Conservation (phyloP, 2,329 filamentous ascomycete species). For the Cyphellophora europaea region DNA sequence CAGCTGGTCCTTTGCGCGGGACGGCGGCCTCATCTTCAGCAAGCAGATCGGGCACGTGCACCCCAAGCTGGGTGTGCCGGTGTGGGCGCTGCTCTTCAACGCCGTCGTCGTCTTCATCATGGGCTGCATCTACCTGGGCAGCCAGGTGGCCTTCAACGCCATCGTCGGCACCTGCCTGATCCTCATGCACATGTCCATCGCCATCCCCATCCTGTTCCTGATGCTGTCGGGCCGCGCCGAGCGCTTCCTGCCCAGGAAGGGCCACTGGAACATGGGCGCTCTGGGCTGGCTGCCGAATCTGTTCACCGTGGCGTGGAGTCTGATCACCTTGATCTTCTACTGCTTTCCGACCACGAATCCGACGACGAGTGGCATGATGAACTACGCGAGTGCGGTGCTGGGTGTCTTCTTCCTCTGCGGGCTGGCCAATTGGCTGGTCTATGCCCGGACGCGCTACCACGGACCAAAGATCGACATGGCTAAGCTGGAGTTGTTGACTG, state of each 20-base stretch:
- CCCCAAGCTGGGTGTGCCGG: slow-evolving; percentile 16
- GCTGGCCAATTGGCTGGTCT: slow-evolving; percentile 16
- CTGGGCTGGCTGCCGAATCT: slow-evolving; percentile 23
- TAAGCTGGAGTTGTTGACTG: too few species aligned
- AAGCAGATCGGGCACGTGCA: slow-evolving; percentile 13
- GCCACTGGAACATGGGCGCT: slow-evolving; percentile 15
- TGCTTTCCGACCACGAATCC: slow-evolving; percentile 22
- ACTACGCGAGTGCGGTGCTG: slow-evolving; percentile 16
- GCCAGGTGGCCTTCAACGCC: slow-evolving; percentile 19
- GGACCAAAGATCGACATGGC: slow-evolving; percentile 18
- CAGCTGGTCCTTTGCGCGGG: slow-evolving; percentile 46
- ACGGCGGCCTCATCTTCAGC: slow-evolving; percentile 33
- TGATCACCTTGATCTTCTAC: slow-evolving; percentile 23
- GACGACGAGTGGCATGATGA: slow-evolving; percentile 22
- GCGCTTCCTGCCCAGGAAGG: slow-evolving; percentile 12
- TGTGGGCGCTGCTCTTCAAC: slow-evolving; percentile 19
- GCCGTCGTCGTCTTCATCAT: slow-evolving; percentile 17
- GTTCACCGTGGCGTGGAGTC: slow-evolving; percentile 18
- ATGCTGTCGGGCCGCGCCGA: slow-evolving; percentile 20
- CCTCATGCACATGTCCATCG: slow-evolving; percentile 16
- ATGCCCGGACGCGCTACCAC: slow-evolving; percentile 14
- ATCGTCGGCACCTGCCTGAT: slow-evolving; percentile 19
- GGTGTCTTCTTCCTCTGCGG: slow-evolving; percentile 16
- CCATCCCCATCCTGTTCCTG: slow-evolving; percentile 21
- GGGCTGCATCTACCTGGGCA: slow-evolving; percentile 22